Percentiles rank a stretch among this genome's conserved stretches.
These are phyloP conservation scores for Pestalotiopsis sp. DNA, from an alignment of 2,329 filamentous ascomycete species.

Conservation along the genomic window DNA sequence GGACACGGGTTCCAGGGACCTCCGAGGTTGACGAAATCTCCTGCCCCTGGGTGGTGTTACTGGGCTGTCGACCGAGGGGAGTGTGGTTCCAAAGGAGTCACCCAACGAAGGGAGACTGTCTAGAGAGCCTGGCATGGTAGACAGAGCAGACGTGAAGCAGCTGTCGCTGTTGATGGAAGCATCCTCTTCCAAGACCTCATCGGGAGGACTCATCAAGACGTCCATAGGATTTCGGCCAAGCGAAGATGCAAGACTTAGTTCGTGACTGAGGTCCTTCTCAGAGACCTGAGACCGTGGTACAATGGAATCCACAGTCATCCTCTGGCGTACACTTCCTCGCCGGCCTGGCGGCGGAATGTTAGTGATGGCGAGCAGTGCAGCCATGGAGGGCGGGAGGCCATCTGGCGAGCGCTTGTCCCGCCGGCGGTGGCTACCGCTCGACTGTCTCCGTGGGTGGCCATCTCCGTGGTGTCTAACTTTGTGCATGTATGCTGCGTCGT, in stretches of 20 bases:
- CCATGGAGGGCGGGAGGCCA: slow-evolving; percentile 60
- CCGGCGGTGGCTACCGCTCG: slow-evolving; percentile 31
- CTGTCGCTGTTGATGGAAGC: slow-evolving; percentile 50
- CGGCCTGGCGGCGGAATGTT: slow-evolving; percentile 56
- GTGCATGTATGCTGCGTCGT: slow-evolving; percentile 36
- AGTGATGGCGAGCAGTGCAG: slow-evolving; percentile 63
- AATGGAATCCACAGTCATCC: slow-evolving; percentile 59
- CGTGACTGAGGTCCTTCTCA: slow-evolving; percentile 59
- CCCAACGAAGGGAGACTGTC: slow-evolving; percentile 65
- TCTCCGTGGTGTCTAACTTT: slow-evolving; percentile 40
- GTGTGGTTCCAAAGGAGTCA: slow-evolving; percentile 52
- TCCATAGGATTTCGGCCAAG: slow-evolving; percentile 60
- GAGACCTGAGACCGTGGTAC: slow-evolving; percentile 55
- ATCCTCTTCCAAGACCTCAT: slow-evolving; percentile 56
- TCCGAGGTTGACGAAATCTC: slow-evolving; percentile 44
- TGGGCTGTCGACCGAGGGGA: slow-evolving; percentile 54
- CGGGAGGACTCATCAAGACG: slow-evolving; percentile 61
- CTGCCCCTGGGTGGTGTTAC: slow-evolving; percentile 41
- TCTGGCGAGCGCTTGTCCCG: slow-evolving; percentile 54
- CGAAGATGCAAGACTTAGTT: slow-evolving; percentile 36
- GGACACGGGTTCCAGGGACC: slow-evolving; percentile 57
- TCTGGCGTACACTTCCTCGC: slow-evolving; percentile 34
- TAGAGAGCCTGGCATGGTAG: slow-evolving; percentile 57
- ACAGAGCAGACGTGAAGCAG: slow-evolving; percentile 53
- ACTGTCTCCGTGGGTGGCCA: slow-evolving; percentile 30